These are phyloP conservation scores for Schrenkiella parvula DNA, from an alignment of 345 rosid species.

Conservation along the genomic window DNA sequence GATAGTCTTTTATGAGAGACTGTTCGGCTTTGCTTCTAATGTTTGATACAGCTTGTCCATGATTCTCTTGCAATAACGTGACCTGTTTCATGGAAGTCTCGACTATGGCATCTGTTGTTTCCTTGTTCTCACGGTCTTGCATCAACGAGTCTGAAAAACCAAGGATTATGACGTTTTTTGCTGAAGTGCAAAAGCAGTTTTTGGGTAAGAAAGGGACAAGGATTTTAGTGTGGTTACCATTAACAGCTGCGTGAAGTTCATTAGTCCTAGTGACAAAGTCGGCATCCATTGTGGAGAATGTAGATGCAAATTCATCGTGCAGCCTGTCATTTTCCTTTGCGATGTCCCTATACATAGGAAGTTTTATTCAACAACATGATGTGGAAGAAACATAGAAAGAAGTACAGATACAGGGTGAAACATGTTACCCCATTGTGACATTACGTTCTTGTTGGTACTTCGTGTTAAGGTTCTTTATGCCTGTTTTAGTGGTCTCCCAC, in stretches of 20 bases:
- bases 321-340: slow-evolving; percentile 32
- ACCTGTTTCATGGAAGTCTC: slow-evolving; percentile 52
- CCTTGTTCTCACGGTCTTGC: slow-evolving; percentile 53
- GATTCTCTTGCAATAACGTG: slow-evolving; percentile 50
- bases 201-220: background rate
- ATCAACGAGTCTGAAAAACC: slow-evolving; percentile 50
- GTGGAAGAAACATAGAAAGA: background rate
- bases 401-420: slow-evolving; percentile 31
- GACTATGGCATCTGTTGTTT: slow-evolving; percentile 50
- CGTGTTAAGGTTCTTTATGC: slow-evolving; percentile 36
- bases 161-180: background rate
- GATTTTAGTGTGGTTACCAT: slow-evolving; percentile 43
- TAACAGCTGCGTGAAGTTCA: slow-evolving; percentile 42
- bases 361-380: background rate
- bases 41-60: slow-evolving; percentile 46
- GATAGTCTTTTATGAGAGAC: slow-evolving; percentile 63
- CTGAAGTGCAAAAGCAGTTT: background rate
- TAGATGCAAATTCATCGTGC: slow-evolving; percentile 45
- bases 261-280: slow-evolving; percentile 40
- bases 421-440: slow-evolving; percentile 8
- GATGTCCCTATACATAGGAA: slow-evolving; percentile 42
- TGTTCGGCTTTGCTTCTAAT: slow-evolving; percentile 66
- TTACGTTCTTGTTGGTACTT: slow-evolving; percentile 25
- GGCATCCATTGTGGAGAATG: slow-evolving; percentile 42
- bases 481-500: slow-evolving; percentile 51